Evolutionary conservation across 208 protist genomes (phyloP), one percentile per base, ranked within the genome.

Genomic region (Histomonas meleagridis): DNA sequence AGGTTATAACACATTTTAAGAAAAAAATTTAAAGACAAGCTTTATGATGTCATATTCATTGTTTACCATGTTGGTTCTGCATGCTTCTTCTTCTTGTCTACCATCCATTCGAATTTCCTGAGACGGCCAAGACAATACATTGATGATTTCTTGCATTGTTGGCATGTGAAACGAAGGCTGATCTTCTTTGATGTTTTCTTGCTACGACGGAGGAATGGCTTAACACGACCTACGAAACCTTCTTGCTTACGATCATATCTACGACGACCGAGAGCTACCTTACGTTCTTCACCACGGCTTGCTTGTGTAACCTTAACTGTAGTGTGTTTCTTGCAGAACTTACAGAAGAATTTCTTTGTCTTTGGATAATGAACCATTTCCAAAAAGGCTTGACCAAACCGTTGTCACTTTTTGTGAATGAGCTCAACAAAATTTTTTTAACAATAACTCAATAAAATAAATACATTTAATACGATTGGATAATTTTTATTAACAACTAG

Each of bases 171-270:
- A 28, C 70, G 32, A 16, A 79, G 40, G 28, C n/a, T 46, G 40
- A 79, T 79, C 70, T 79, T 79, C 70, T 79, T 79, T 5, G 70
- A 79, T 79, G 70, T 79, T 35, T 79, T 79, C 70, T 79, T 79
- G 10, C 40, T 49, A 79, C 70, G 70, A 79, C 70, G 70, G 21
- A 79, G 70, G 49, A 79, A 28, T 51, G 70, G 70, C 70, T 79
- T 79, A 46, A 79, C 70, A 79, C 70, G 70, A 7, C 70, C 70
- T n/a, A 23, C 70, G 18, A 79, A 79, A 79, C 70, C 70, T 28
- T 79, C 40, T 28, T 79, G 70, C 70, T 79, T 79, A 79, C 70
- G 70, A 79, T 79, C 70, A 35, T 79, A 79, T 18, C 70, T 32
- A 51, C 70, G 70, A 28, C 70, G 70, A 51, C 70, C 70, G 40